Evolutionary conservation across 345 rosid genomes (phyloP), one percentile per base, ranked within the genome.

Genomic region (Boechera retrofracta): DNA sequence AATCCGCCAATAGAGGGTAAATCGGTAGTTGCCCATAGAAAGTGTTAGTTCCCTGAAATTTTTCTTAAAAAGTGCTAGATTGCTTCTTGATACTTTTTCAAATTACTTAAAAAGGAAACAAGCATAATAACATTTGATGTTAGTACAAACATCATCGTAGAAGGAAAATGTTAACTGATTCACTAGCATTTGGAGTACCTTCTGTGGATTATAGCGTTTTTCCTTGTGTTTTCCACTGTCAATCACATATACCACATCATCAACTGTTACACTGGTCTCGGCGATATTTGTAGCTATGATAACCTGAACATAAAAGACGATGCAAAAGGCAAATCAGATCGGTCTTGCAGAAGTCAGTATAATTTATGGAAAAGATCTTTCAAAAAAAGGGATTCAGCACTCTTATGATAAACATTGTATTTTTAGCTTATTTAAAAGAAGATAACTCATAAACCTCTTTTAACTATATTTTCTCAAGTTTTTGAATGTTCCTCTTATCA

Each of bases 161-260:
- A 62, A 32, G 44, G 16, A 70, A 77, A 42, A 63, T 44, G 51
- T 64, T 39, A 77, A 63, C 42, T 53, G 26, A 63, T 35, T 54
- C 42, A 54, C 41, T 70, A 62, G 47, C 41, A 69, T 11, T 62
- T 4, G 55, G 65, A 26, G 74, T 77, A 93, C 98, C 97, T 94
- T 91, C 7, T 81, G 97, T 32, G 98, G 96, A 81, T 94, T 89
- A 75, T 87, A 94, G 76, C 96, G 92, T 77, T 86, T 89, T 79
- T 94, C 98, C 85, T 94, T 94, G 78, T 94, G 98, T 83, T 85
- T 91, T 76, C 98, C 98, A 78, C 94, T 87, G 77, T 91, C 97
- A 56, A 94, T 86, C 81, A 94, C 98, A 76, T 87, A 94, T 31
- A 94, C 91, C 49, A 94, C 97, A 83, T 94, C 98, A 76, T 89